Percentiles rank a stretch among this genome's conserved stretches.
phyloP scores from a whole-genome alignment of 305 asterid genomes.

The Fraxinus sp. region DNA sequence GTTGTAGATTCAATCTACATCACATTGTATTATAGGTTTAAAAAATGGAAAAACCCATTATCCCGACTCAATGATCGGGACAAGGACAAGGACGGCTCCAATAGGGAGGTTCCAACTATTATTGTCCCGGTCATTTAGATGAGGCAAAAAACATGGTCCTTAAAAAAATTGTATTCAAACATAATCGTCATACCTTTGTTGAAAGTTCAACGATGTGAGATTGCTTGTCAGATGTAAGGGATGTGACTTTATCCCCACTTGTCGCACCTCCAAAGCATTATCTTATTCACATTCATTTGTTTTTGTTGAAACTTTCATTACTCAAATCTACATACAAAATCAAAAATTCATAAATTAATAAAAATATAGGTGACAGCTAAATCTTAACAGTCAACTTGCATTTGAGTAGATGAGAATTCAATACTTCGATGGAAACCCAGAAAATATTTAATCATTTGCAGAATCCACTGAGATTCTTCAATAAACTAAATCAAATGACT shows the following conservation, averaged over 20 bases:
- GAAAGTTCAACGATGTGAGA: not conserved
- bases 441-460: not conserved
- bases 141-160: too few species aligned
- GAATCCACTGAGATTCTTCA: conserved; percentile 32
- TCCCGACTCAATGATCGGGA: too few species aligned
- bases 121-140: too few species aligned
- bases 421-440: not conserved
- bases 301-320: not conserved
- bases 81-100: too few species aligned
- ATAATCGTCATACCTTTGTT: not conserved
- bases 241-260: conserved; percentile 25
- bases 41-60: too few species aligned
- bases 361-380: conserved; percentile 20
- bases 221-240: not conserved
- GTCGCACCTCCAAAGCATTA: conserved; percentile 26
- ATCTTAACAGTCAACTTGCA: conserved; percentile 6
- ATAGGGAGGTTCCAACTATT: too few species aligned
- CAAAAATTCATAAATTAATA: conserved; percentile 21
- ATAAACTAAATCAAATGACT: conserved; percentile 30
- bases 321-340: conserved; percentile 11
- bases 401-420: not conserved
- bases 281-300: not conserved
- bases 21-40: too few species aligned
- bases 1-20: too few species aligned
- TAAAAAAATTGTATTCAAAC: not conserved